phyloP scores from a whole-genome alignment of 2,329 filamentous ascomycete species.

The Ophiostoma perfectum region DNA sequence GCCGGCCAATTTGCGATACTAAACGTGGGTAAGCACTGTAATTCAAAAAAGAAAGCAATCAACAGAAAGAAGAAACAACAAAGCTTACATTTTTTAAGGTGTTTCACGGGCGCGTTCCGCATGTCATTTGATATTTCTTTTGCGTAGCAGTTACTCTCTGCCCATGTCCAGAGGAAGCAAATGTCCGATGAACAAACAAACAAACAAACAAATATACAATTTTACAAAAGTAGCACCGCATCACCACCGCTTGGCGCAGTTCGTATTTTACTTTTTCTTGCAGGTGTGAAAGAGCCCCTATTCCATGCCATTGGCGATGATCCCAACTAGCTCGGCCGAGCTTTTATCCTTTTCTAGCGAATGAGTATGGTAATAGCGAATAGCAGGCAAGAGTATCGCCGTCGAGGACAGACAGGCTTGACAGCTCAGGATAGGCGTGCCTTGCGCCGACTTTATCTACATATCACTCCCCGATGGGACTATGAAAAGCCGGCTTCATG shows the following conservation, averaged over 20 bases:
- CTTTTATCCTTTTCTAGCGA: background rate
- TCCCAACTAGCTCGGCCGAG: background rate
- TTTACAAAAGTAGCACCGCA: no score
- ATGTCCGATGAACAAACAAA: background rate
- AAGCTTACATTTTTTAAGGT: background rate
- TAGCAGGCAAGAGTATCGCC: background rate
- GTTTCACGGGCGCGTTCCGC: background rate
- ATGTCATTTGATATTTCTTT: background rate
- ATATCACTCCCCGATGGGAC: background rate
- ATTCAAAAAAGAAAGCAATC: background rate
- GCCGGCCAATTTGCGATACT: background rate
- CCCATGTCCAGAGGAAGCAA: background rate
- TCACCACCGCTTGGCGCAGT: no score
- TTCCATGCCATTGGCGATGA: background rate
- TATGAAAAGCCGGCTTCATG: background rate
- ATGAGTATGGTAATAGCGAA: background rate
- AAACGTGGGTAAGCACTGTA: background rate
- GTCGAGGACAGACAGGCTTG: background rate
- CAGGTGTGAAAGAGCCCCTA: background rate
- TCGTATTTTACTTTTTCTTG: background rate
- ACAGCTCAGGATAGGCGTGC: background rate
- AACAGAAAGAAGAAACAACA: background rate
- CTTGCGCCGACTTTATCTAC: background rate
- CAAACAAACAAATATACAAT: no score
- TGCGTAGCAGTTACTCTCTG: no score